Evolutionary conservation across 345 rosid species (phyloP).

Genomic region (Salix purpurea): DNA sequence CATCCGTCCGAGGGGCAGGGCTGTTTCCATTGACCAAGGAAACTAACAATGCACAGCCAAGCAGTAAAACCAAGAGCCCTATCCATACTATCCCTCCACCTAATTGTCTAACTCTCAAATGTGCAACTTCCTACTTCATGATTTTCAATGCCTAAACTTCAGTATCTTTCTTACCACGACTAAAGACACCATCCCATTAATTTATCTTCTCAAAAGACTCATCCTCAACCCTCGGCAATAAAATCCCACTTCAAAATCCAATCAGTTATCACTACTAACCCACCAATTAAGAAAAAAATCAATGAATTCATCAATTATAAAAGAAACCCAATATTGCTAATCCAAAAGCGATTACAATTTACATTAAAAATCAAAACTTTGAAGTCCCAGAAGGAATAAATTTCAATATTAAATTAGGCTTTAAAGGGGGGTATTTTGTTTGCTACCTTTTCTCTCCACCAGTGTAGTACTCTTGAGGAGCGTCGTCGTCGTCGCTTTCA

Average conservation of each 20-base stretch:
- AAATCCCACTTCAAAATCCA: neutral
- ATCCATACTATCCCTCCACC: neutral
- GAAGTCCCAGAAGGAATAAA: neutral
- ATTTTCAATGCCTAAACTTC: neutral
- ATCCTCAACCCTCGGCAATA: neutral
- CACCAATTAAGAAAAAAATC: neutral
- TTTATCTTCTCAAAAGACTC: neutral
- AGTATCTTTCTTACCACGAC: neutral
- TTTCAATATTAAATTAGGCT: neutral
- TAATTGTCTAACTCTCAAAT: neutral
- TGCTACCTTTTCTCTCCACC: conserved; percentile 92
- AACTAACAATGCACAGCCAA: neutral
- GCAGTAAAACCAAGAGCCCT: neutral
- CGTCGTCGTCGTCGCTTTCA: conserved; percentile 66
- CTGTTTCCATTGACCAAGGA: neutral
- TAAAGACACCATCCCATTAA: neutral
- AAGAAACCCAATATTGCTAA: neutral
- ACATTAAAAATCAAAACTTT: neutral
- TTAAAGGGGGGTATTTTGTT: neutral
- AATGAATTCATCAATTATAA: neutral
- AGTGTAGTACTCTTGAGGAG: conserved; percentile 83
- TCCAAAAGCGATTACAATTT: neutral
- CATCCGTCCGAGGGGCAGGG: neutral
- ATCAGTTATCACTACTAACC: neutral
- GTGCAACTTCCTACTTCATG: neutral